A percentile compares a stretch with the other conserved stretches of the same genome.
Evolutionary conservation across 305 asterid species (phyloP).

Genomic region (Solanum hybrid): DNA sequence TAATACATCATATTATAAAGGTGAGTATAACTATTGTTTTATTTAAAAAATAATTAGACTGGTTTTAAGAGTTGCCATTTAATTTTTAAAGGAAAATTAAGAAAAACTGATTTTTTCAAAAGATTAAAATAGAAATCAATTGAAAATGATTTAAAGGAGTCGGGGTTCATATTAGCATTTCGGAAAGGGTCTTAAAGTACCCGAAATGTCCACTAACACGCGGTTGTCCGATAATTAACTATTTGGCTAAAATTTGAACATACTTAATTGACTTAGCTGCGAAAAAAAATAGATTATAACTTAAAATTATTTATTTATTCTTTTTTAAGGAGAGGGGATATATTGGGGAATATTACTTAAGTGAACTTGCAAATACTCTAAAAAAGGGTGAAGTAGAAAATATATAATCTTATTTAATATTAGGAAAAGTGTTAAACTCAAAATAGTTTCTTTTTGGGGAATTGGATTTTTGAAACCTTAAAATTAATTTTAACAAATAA

Average conservation of each 20-base stretch:
- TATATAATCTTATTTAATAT: too few relatives aligned
- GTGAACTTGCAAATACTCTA: too few relatives aligned
- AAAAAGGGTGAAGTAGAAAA: too few relatives aligned
- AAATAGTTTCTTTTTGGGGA: background rate
- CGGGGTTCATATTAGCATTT: background rate
- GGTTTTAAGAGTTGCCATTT: background rate
- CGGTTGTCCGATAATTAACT: background rate
- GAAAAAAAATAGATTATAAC: too few relatives aligned
- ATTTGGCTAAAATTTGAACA: background rate
- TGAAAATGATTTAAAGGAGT: background rate
- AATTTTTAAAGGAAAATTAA: background rate
- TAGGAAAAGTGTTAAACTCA: background rate
- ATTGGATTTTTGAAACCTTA: too few relatives aligned
- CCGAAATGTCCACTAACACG: background rate
- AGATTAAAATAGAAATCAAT: too few relatives aligned
- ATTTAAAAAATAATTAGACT: background rate
- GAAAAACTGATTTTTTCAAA: background rate
- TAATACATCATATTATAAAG: background rate
- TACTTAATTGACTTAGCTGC: too few relatives aligned
- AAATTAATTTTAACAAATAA: too few relatives aligned
- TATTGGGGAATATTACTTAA: too few relatives aligned
- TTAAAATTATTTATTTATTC: too few relatives aligned
- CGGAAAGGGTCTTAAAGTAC: background rate
- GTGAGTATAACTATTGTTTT: background rate
- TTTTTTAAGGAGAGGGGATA: too few relatives aligned